Base-by-base conservation (phyloP, 2,329 filamentous ascomycete genomes). In the Penicillium psychrosexuale region DNA sequence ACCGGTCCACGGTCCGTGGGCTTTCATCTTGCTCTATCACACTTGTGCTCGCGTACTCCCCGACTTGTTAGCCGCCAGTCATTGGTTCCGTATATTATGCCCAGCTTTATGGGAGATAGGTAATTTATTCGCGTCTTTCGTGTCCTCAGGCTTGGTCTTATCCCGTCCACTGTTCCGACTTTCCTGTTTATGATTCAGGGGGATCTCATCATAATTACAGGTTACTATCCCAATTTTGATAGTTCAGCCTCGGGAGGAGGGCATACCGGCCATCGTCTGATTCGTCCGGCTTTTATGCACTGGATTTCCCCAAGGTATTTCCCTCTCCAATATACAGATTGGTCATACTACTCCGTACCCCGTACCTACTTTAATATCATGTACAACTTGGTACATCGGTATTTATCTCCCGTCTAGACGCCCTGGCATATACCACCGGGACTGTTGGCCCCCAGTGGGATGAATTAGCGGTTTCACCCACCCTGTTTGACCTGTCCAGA, bases 111-210 rank as follows among this genome's bases (percentile, higher is more conserved):
- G 45, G 24, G 45, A 33, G 28, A 24, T 31, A 31, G n/a, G 6
- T 40, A 49, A 12, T 12, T 12, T 19, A 49, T 33, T 31, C 50
- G 42, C n/a, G 24, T 47, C 34, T 39, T 47, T 24, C 12, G n/a
- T 40, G 39, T 42, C 22, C 37, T 2, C 8, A 22, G 31, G 27
- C 47, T 49, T 28, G 45, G 46, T 30, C 34, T 48, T 33, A 51
- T 46, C 40, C 42, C 49, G 40, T 24, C 38, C 47, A 19, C 46
- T 44, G 46, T 43, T 28, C 49, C 55, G 33, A 57, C 36, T 57
- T 57, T 46, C 56, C 51, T 46, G 44, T 57, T 59, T 49, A 34
- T 34, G 36, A 57, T 57, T 58, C 54, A 56, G 57, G 60, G 61
- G 19, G 1, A 47, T 47, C 36, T 49, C 47, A 50, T 50, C 47